A percentile compares a stretch with the other conserved stretches of the same genome.
Conservation (phyloP, 2,329 filamentous ascomycete species). For the Aspergillus spinulosporus region DNA sequence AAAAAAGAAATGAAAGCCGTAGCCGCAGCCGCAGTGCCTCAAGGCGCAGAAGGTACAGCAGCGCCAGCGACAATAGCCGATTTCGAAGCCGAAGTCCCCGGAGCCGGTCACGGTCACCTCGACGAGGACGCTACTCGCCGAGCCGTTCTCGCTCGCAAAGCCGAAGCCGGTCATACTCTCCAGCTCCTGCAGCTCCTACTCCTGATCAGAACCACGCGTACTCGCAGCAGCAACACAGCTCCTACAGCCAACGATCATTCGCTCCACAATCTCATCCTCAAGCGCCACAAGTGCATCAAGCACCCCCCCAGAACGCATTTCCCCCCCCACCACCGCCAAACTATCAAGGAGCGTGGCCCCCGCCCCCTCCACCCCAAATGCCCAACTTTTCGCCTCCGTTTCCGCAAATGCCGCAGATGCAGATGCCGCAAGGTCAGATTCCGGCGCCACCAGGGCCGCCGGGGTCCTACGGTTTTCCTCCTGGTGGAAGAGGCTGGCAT, state of each 20-base stretch:
- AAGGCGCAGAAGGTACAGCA: background rate
- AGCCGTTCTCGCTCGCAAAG: background rate
- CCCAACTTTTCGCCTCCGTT: slow-evolving; percentile 30
- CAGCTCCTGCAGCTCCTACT: slow-evolving; percentile 4
- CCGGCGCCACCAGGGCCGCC: slow-evolving; percentile 29
- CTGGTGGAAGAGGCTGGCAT: slow-evolving; percentile 28
- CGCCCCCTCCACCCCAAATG: slow-evolving; percentile 33
- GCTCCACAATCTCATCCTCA: slow-evolving; percentile 22
- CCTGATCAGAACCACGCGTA: slow-evolving; percentile 16
- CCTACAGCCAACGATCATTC: slow-evolving; percentile 12
- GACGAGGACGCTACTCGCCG: background rate
- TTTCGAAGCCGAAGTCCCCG: background rate
- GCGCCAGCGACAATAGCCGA: background rate
- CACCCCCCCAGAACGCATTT: slow-evolving; percentile 8
- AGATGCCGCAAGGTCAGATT: background rate
- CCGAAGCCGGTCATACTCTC: background rate
- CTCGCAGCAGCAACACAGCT: slow-evolving; percentile 5
- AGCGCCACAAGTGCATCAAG: slow-evolving; percentile 16
- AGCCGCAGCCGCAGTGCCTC: slow-evolving; percentile 35
- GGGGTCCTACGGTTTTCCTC: slow-evolving; percentile 37
- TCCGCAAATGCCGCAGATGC: slow-evolving; percentile 14
- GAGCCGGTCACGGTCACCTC: background rate
- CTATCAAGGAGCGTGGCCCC: slow-evolving; percentile 40
- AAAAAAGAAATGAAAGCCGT: slow-evolving; percentile 38
- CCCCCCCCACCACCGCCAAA: slow-evolving; percentile 34